Conservation (phyloP, 305 asterid genomes). For the Rubia tinctorum region DNA sequence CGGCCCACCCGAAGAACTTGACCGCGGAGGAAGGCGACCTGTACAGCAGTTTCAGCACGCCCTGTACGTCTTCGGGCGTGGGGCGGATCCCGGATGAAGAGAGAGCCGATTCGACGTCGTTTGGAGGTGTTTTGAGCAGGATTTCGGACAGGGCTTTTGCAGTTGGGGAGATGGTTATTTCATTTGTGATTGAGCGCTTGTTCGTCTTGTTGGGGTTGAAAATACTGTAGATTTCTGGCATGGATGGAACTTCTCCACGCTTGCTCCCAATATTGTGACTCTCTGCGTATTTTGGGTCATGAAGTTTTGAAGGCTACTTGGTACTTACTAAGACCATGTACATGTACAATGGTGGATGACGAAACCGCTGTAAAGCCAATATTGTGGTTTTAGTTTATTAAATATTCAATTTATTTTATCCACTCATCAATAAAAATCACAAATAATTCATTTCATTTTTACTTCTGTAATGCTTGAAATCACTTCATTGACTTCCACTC, state of each 20-base stretch:
- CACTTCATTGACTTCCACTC: no score
- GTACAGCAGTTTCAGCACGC: conserved; percentile 49
- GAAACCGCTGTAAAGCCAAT: no score
- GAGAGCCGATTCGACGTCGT: conserved; percentile 47
- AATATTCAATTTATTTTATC: no score
- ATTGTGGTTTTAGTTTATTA: no score
- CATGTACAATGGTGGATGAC: no score
- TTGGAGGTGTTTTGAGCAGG: conserved; percentile 33
- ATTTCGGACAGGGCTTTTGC: conserved; percentile 48
- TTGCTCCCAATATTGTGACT: not conserved
- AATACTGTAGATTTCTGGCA: conserved; percentile 3
- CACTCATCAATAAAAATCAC: no score
- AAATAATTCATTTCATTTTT: no score
- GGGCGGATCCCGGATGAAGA: conserved; percentile 40
- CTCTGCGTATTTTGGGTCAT: no score
- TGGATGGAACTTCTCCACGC: not conserved
- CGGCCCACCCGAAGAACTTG: conserved; percentile 68
- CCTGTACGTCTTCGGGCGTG: conserved; percentile 43
- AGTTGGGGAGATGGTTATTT: conserved; percentile 29
- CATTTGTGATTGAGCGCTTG: not conserved
- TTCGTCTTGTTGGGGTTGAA: not conserved
- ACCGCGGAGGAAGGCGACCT: conserved; percentile 49
- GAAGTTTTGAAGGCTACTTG: no score
- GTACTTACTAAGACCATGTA: no score
- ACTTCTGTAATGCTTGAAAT: no score